phyloP scores from a whole-genome alignment of 2,329 filamentous ascomycete genomes.

The Alternaria sp. region DNA sequence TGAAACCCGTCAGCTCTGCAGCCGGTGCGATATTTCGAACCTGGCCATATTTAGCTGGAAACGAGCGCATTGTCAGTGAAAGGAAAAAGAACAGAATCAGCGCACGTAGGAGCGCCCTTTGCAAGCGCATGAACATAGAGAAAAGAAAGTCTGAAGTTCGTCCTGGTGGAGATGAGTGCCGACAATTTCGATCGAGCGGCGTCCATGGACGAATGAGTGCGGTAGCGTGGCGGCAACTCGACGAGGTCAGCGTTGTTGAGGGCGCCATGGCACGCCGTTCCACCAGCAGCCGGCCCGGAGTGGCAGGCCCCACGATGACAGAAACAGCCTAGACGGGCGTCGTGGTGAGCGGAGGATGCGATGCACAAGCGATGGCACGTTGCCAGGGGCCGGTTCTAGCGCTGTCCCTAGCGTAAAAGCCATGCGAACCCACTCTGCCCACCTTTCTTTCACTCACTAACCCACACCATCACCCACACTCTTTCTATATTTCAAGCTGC shows the following conservation, averaged over 20 bases:
- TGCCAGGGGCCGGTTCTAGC: conserved; percentile 26
- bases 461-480: conserved; percentile 28
- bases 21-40: conserved; percentile 19
- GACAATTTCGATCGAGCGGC: neutral
- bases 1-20: conserved; percentile 38
- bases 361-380: conserved; percentile 19
- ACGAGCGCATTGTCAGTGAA: conserved; percentile 20
- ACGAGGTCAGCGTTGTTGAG: conserved; percentile 25
- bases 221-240: neutral
- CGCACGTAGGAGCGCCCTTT: neutral
- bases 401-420: conserved; percentile 10
- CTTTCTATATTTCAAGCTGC: conserved; percentile 33
- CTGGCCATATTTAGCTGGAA: conserved; percentile 28
- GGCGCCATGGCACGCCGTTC: conserved; percentile 32
- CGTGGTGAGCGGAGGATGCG: conserved; percentile 32
- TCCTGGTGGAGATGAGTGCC: conserved; percentile 12
- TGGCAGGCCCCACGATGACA: conserved; percentile 26
- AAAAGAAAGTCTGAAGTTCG: conserved; percentile 10
- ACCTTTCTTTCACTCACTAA: conserved; percentile 20
- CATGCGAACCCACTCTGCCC: conserved; percentile 12
- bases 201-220: conserved; percentile 7
- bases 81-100: conserved; percentile 5
- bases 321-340: conserved; percentile 13
- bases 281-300: conserved; percentile 32
- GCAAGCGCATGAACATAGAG: conserved; percentile 2